Evolutionary conservation across 73 alveolate species (phyloP), one percentile per base, ranked within the genome.

Genomic region (Uronychia setigera): DNA sequence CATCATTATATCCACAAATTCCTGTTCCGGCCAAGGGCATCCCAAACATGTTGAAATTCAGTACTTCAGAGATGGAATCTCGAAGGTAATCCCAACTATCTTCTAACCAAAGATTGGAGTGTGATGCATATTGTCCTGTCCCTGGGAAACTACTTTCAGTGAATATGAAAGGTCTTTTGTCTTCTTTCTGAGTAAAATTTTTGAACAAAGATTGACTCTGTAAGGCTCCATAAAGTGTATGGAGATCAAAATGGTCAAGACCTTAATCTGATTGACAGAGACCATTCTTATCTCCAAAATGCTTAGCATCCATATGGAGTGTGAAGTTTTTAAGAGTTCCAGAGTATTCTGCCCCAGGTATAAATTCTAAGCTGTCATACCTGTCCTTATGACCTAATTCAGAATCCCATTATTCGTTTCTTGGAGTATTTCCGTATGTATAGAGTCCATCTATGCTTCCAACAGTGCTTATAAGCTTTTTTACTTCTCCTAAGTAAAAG

Each of bases 11-110:
- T 29, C 99, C 99, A 76, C 99, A 97, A 27, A 96, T 95, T 81
- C 93, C 98, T 25, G 98, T 95, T 0, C 99, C 99, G 11, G 96
- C 78, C 85, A 95, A 87, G 26, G 99, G 99, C 26, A 97, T 96
- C 34, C 99, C 99, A 81, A 96, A 96, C 77, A 97, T 87, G 86
- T 93, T 94, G 85, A 95, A 96, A 85, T 89, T 80, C 92, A 97
- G 85, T 77, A 93, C 85, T 0, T 95, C 95, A 28, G 96, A 87
- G 60, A 97, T 95, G 27, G 99, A 95, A 81, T 90, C 67, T 81
- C 89, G 90, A 79, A 97, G 74, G 84, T 90, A 89, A 35, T 87
- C 93, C 90, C 90, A 91, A 1, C 86, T 31, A 1, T 97, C 90
- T 35, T 59, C 80, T 82, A 96, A 93, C 80, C 94, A 99, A 59